Evolutionary conservation across 306 rosid species (phyloP).

Genomic region (Ziziphus jujuba): DNA sequence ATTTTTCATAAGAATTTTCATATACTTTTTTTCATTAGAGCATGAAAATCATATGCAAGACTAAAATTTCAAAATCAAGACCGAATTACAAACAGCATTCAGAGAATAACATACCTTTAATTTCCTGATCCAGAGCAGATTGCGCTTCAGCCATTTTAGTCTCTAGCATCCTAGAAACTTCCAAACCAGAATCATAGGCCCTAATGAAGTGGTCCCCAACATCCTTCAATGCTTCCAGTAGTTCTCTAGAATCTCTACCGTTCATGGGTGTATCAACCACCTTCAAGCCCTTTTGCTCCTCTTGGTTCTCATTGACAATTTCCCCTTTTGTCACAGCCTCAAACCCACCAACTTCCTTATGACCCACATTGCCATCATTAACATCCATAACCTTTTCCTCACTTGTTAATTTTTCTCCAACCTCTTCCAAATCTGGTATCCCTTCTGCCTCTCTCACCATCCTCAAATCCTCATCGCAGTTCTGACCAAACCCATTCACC

Average conservation of each 20-base stretch:
- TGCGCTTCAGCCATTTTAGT: constrained; percentile 60
- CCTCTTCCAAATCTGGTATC: constrained; percentile 32
- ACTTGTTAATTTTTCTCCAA: neutral
- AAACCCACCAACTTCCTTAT: constrained; percentile 9
- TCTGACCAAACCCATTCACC: constrained; percentile 20
- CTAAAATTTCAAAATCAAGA: neutral
- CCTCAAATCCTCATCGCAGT: constrained; percentile 25
- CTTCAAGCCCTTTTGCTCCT: constrained; percentile 38
- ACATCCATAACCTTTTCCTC: constrained; percentile 15
- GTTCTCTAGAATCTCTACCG: constrained; percentile 75
- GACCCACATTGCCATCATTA: constrained; percentile 6
- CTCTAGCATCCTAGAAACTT: constrained; percentile 69
- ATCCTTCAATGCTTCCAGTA: constrained; percentile 71
- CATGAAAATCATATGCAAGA: too few relatives aligned
- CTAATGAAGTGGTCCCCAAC: constrained; percentile 59
- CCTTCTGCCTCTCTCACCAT: constrained; percentile 26
- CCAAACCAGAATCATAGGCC: constrained; percentile 68
- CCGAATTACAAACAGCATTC: neutral
- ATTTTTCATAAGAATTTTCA: too few relatives aligned
- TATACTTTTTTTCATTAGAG: too few relatives aligned
- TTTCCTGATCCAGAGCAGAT: constrained; percentile 58
- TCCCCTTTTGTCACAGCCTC: constrained; percentile 13
- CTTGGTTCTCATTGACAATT: neutral
- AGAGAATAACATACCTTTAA: constrained; percentile 48
- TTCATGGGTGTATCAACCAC: constrained; percentile 53